Base-by-base conservation (phyloP, 2,329 filamentous ascomycete genomes). In the Colletotrichum brevisporum region DNA sequence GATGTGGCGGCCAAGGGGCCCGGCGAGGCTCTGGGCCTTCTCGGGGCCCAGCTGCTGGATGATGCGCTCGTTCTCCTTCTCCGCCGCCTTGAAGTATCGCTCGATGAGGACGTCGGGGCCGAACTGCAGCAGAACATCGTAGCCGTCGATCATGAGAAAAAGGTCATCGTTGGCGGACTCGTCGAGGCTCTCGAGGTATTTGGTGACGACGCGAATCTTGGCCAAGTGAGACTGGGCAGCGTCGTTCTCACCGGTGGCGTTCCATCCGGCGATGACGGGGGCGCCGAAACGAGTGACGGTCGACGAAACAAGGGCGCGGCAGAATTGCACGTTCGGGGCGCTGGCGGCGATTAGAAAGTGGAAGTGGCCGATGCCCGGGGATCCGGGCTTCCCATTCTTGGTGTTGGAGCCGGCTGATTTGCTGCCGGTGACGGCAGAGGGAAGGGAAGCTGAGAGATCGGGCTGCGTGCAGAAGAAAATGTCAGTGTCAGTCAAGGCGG, bases 91-190 rank as follows among this genome's bases (percentile, higher is more conserved):
- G 71, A 89, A 87, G 76, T 92, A 93, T 51, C 90, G 85, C 71
- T 86, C 80, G 27, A 93, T 84, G 71, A 92, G 79, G 21, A 92
- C 82, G 50, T 90, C 86, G 3, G 88, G 85, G 0, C 90, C 89
- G 2, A 92, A 80, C 76, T 93, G 91, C 68, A 92, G 88, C 80
- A 89, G 89, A 1, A 89, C 83, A 67, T 92, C 89, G 75, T 88
- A 85, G 1, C 87, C 89, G 75, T 92, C 90, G 6, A 90, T 83
- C 54, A 92, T 82, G 66, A 92, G 78, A 8, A 91, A 84, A 31
- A 93, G 78, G 75, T 93, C 91, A 21, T 88, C 82, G 65, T 90
- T 77, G 5, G 78, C 74, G 9, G 71, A 73, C 2, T 61, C 39
- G 9, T 67, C 64, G 3, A 81, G 72, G 16, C 71, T 71, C 39